A percentile compares a stretch with the other conserved stretches of the same genome.
phyloP scores from a whole-genome alignment of 1,284 basidiomycete species.

The Trichosporon coremiiforme region DNA sequence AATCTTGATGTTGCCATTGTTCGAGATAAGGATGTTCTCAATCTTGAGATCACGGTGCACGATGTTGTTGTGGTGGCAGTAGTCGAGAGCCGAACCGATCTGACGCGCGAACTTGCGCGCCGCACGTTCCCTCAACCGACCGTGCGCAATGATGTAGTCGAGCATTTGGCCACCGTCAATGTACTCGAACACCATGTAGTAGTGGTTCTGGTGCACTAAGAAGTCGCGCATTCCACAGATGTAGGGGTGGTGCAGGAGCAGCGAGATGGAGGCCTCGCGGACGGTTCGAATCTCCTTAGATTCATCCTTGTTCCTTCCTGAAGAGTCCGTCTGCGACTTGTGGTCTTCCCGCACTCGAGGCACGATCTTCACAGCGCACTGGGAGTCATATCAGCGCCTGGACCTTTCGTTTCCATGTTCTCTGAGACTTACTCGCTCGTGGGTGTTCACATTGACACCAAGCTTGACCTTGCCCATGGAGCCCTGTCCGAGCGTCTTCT shows the following conservation, averaged over 20 bases:
- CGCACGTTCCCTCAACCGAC: constrained; percentile 89
- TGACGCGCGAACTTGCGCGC: constrained; percentile 96
- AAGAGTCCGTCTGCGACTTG: constrained; percentile 44
- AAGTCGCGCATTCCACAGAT: constrained; percentile 99
- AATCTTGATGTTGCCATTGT: constrained; percentile 98
- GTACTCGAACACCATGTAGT: constrained; percentile 99
- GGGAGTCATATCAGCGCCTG: constrained; percentile 25
- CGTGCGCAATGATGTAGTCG: constrained; percentile 99
- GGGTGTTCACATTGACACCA: constrained; percentile 82
- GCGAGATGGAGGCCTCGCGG: constrained; percentile 88
- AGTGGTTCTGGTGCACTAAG: constrained; percentile 92
- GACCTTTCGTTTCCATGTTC: neutral
- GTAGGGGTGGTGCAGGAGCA: constrained; percentile 96
- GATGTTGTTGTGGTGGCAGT: constrained; percentile 96
- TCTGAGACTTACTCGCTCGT: constrained; percentile 77
- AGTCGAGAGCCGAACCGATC: constrained; percentile 92
- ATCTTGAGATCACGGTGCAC: constrained; percentile 98
- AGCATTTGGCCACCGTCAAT: constrained; percentile 99
- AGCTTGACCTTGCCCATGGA: constrained; percentile 99
- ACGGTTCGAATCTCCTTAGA: constrained; percentile 95
- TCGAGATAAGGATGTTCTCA: constrained; percentile 98
- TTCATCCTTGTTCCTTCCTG: constrained; percentile 75
- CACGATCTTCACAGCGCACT: constrained; percentile 98
- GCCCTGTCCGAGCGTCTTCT: constrained; percentile 95
- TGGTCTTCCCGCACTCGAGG: constrained; percentile 66